Conservation (phyloP, 305 asterid species). For the Rubia occidens region DNA sequence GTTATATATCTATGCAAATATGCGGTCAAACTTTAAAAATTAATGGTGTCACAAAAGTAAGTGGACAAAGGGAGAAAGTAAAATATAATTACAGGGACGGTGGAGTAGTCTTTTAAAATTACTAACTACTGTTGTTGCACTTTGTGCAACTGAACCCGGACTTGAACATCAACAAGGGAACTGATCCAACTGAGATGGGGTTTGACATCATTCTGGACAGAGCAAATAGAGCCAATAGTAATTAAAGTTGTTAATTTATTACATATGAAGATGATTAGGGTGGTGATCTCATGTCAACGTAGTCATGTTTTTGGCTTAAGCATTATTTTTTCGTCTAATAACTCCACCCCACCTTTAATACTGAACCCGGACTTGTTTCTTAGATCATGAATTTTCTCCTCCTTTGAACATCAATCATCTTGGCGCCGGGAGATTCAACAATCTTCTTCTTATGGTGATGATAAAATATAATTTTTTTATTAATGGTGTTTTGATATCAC, state of each 20-base stretch:
- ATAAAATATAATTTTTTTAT: too few species aligned
- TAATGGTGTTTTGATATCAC: too few species aligned
- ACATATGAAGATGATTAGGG: conserved; percentile 8
- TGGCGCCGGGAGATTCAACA: conserved; percentile 25
- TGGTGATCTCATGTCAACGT: background rate
- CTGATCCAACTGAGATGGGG: conserved; percentile 92
- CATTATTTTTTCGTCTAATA: conserved; percentile 16
- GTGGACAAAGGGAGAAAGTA: too few species aligned
- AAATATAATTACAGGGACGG: too few species aligned
- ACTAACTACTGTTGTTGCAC: too few species aligned
- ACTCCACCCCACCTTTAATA: conserved; percentile 5
- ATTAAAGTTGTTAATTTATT: conserved; percentile 6
- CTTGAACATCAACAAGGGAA: conserved; percentile 2
- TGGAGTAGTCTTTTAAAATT: too few species aligned
- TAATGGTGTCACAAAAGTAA: too few species aligned
- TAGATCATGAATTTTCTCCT: conserved; percentile 27
- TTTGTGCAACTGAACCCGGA: too few species aligned
- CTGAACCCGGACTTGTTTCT: conserved; percentile 35
- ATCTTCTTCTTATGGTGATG: conserved; percentile 26
- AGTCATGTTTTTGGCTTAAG: conserved; percentile 9
- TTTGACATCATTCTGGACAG: conserved; percentile 65
- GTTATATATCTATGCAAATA: too few species aligned
- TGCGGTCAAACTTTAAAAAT: too few species aligned
- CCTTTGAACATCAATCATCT: conserved; percentile 18
- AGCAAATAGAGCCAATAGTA: conserved; percentile 22